These are phyloP conservation scores for Mrakiaceae sp. DNA, from an alignment of 1,284 basidiomycete genomes.

Conservation along the genomic window DNA sequence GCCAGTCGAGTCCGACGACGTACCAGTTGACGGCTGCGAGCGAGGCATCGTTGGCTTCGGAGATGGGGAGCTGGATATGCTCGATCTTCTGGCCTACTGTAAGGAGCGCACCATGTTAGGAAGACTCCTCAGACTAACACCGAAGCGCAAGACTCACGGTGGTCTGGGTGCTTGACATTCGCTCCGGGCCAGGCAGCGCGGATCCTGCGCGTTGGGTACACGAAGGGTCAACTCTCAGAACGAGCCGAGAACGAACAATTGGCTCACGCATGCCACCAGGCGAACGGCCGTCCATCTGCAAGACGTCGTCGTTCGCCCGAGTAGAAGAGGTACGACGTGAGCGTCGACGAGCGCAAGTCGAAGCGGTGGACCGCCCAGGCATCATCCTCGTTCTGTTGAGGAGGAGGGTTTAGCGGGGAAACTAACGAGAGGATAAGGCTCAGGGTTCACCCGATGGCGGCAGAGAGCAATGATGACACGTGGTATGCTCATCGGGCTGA, in stretches of 20 bases:
- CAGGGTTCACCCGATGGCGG: neutral
- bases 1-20: neutral
- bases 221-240: neutral
- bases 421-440: neutral
- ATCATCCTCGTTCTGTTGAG: slow-evolving; percentile 9
- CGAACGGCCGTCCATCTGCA: neutral
- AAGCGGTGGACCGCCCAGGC: slow-evolving; percentile 14
- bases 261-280: slow-evolving; percentile 9
- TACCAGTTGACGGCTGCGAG: slow-evolving; percentile 5
- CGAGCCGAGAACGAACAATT: no score
- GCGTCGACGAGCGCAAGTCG: neutral
- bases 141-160: neutral
- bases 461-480: slow-evolving; percentile 10
- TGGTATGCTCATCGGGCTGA: neutral
- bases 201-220: neutral
- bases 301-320: neutral
- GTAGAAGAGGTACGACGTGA: slow-evolving; percentile 8
- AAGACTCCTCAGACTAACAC: neutral
- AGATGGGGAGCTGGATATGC: neutral
- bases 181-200: slow-evolving; percentile 2
- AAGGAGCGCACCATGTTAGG: neutral
- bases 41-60: neutral
- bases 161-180: slow-evolving; percentile 1
- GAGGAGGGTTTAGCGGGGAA: neutral
- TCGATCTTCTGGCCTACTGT: slow-evolving; percentile 2